phyloP scores from a whole-genome alignment of 2,329 filamentous ascomycete genomes.

The Cladorrhinum sp. region DNA sequence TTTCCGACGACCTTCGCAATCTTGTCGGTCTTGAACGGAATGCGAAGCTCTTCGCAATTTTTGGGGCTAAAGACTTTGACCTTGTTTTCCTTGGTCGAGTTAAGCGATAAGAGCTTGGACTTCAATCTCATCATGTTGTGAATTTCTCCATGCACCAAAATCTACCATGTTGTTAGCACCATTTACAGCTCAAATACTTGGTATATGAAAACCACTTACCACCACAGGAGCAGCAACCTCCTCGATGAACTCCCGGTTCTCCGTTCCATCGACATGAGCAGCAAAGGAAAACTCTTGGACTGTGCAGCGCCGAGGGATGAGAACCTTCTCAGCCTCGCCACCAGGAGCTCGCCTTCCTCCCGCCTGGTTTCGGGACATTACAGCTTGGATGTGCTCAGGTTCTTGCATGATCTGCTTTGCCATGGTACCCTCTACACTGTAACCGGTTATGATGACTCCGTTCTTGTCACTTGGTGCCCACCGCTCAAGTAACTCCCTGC shows the following conservation, averaged over 20 bases:
- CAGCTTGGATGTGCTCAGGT: slow-evolving; percentile 88
- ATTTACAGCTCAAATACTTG: background rate
- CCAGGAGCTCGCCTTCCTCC: slow-evolving; percentile 61
- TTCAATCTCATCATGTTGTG: slow-evolving; percentile 98
- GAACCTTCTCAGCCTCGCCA: slow-evolving; percentile 76
- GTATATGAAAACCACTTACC: slow-evolving; percentile 52
- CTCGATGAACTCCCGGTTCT: slow-evolving; percentile 96
- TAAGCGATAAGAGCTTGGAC: slow-evolving; percentile 90
- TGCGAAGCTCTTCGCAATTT: slow-evolving; percentile 92
- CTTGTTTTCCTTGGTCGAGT: slow-evolving; percentile 74
- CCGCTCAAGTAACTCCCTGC: slow-evolving; percentile 84
- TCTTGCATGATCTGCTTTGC: slow-evolving; percentile 93
- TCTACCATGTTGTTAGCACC: slow-evolving; percentile 47
- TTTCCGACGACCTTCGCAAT: slow-evolving; percentile 94
- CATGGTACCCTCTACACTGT: slow-evolving; percentile 98
- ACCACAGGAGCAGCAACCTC: slow-evolving; percentile 90
- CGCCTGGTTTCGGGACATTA: slow-evolving; percentile 74
- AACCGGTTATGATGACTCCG: slow-evolving; percentile 97
- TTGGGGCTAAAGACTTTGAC: slow-evolving; percentile 91
- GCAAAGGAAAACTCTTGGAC: slow-evolving; percentile 95
- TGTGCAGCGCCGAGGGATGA: slow-evolving; percentile 89
- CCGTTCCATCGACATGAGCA: slow-evolving; percentile 91
- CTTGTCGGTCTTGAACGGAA: slow-evolving; percentile 94
- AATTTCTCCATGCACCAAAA: slow-evolving; percentile 93
- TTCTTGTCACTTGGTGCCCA: slow-evolving; percentile 98